Percentiles rank a stretch among this genome's conserved stretches.
These are phyloP conservation scores for Trichocladium antarcticum DNA, from an alignment of 495 filamentous ascomycete species.

Conservation along the genomic window DNA sequence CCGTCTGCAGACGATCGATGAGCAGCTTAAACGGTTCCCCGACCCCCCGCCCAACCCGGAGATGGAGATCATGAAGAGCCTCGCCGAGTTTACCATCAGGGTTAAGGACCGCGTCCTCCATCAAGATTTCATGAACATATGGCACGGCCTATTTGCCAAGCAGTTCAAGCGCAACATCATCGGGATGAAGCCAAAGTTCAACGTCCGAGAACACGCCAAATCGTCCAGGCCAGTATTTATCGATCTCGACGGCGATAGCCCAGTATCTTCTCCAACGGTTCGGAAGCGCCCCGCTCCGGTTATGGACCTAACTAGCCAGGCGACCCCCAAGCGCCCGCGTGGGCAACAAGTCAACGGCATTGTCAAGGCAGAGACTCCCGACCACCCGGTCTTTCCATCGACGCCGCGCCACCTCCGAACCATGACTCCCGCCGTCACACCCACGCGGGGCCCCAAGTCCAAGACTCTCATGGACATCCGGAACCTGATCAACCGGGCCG, in stretches of 20 bases:
- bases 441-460: neutral
- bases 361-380: slow-evolving; percentile 15
- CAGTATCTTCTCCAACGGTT: slow-evolving; percentile 14
- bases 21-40: slow-evolving; percentile 41
- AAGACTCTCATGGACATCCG: slow-evolving; percentile 29
- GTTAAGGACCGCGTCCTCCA: slow-evolving; percentile 29
- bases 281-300: slow-evolving; percentile 7
- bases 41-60: slow-evolving; percentile 45
- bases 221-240: slow-evolving; percentile 10
- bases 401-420: slow-evolving; percentile 3
- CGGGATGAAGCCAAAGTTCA: slow-evolving; percentile 34
- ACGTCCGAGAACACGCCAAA: slow-evolving; percentile 18
- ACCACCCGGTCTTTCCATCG: neutral
- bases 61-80: slow-evolving; percentile 34
- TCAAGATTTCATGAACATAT: slow-evolving; percentile 21
- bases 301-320: neutral
- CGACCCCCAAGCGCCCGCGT: slow-evolving; percentile 15
- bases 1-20: slow-evolving; percentile 37
- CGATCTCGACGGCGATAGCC: slow-evolving; percentile 19
- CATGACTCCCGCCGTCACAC: neutral
- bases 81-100: slow-evolving; percentile 31
- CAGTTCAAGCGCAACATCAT: slow-evolving; percentile 30
- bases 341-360: neutral
- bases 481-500: slow-evolving; percentile 25
- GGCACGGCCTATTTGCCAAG: slow-evolving; percentile 22